Percentiles rank a stretch among this genome's conserved stretches.
These are phyloP conservation scores for Epichloe amarillans DNA, from an alignment of 2,329 filamentous ascomycete species.

Conservation along the genomic window DNA sequence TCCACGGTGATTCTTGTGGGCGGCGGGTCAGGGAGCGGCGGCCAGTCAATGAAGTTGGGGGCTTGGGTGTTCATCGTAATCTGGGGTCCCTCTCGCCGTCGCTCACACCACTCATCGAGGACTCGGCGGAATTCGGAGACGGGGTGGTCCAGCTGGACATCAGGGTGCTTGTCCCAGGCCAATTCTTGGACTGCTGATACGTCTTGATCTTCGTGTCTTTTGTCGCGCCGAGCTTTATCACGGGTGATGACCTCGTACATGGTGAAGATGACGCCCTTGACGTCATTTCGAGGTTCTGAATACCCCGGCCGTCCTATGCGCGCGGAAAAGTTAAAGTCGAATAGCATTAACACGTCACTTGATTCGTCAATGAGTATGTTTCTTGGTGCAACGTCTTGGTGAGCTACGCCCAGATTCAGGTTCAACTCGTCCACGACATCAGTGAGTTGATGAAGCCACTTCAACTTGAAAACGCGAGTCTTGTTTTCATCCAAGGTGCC, in stretches of 20 bases:
- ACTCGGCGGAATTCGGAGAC: constrained; percentile 15
- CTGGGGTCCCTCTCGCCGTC: constrained; percentile 3
- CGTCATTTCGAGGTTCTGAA: constrained; percentile 14
- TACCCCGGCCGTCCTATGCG: constrained; percentile 10
- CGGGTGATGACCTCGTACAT: constrained; percentile 24
- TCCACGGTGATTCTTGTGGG: no score
- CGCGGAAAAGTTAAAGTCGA: constrained; percentile 21
- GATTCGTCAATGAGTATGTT: constrained; percentile 23
- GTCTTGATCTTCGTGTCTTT: constrained; percentile 15
- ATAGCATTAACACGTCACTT: constrained; percentile 20
- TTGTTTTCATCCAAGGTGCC: neutral
- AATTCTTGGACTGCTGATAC: constrained; percentile 6
- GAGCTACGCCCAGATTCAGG: constrained; percentile 21
- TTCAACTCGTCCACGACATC: constrained; percentile 25
- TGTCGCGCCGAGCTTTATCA: constrained; percentile 11
- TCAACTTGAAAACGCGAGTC: neutral
- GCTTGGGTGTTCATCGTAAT: neutral
- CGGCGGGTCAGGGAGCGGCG: neutral
- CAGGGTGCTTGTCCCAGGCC: constrained; percentile 20
- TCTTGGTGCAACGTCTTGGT: constrained; percentile 24
- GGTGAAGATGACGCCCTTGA: constrained; percentile 21
- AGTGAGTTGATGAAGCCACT: neutral
- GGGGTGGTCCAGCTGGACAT: constrained; percentile 18
- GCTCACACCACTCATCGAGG: constrained; percentile 15
- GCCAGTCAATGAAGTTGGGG: neutral